Evolutionary conservation across 2,329 filamentous ascomycete species (phyloP), one percentile per base, ranked within the genome.

Genomic region (Xenoacremonium recifei): DNA sequence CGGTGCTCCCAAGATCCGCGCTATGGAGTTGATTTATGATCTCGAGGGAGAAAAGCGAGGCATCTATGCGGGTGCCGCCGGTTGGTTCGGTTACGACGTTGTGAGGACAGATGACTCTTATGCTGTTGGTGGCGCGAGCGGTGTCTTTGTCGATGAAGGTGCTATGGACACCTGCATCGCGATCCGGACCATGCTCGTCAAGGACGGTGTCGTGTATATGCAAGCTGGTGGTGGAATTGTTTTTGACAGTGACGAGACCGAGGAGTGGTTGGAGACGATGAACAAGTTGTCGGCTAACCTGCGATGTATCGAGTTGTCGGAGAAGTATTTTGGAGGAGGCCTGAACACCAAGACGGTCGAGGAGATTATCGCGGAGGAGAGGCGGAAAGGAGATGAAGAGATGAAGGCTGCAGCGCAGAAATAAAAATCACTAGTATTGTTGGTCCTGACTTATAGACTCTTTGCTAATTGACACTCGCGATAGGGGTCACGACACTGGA

Each of bases 1-100:
- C 15, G 93, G 93, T 4, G 92, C 93, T 4, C 93, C 93, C 44
- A 99, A 99, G 71, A 90, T 99, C 41, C 82, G 85, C 49, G 93
- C 93, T 3, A 99, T 99, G 93, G 88, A 96, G 69, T 75, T 99
- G 48, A 99, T 99, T 58, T 90, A 88, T 35, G 92, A 97, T 70
- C 72, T 97, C 35, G 93, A 99, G 70, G 74, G 79, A 51, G 93
- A 99, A 76, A 96, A 96, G 75, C 79, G 93, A 40, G 92, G 93
- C 30, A 82, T 97, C 29, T 99, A 99, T 62, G 93, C 93, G 7
- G 93, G 93, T 20, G 93, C 93, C 1, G 92, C 96, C 1, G 93
- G 93, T 2, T 99, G 96, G 70, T 99, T 96, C 66, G 92, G 92
- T 9, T 97, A 95, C 61, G 82, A 83, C 47, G 80, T 79, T 39